Evolutionary conservation across 805 yeast species (phyloP).

Genomic region (Metschnikowia orientalis): DNA sequence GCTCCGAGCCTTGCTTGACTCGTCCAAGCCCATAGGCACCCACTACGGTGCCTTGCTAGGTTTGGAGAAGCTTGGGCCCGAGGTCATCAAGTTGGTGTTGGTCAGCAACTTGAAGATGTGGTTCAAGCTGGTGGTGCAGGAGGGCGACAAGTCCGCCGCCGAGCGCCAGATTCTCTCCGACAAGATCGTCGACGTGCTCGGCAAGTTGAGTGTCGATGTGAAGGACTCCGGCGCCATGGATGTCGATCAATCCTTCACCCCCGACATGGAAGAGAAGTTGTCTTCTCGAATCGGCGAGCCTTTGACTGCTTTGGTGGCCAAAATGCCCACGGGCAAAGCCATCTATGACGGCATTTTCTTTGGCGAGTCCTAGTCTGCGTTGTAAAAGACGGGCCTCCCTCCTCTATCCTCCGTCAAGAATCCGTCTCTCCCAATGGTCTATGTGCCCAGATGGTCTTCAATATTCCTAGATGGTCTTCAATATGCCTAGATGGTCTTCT

Average conservation of each 20-base stretch:
- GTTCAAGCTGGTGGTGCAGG: constrained; percentile 56
- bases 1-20: constrained; percentile 82
- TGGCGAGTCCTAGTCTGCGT: constrained; percentile 53
- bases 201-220: constrained; percentile 38
- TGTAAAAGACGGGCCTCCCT: too few species aligned
- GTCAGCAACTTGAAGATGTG: constrained; percentile 83
- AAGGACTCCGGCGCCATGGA: constrained; percentile 31
- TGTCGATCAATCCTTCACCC: constrained; percentile 29
- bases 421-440: too few species aligned
- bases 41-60: constrained; percentile 91
- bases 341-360: constrained; percentile 66
- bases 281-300: constrained; percentile 57
- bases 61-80: constrained; percentile 76
- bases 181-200: constrained; percentile 51
- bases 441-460: too few species aligned
- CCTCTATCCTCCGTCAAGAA: too few species aligned
- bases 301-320: constrained; percentile 47
- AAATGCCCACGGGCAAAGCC: constrained; percentile 44
- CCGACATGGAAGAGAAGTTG: constrained; percentile 39
- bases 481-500: too few species aligned
- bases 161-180: constrained; percentile 47
- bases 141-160: constrained; percentile 32
- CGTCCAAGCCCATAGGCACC: constrained; percentile 79
- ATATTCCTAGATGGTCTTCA: too few species aligned
- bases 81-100: constrained; percentile 77